phyloP scores from a whole-genome alignment of 2,329 filamentous ascomycete species.

The Neofusicoccum umdonicola region DNA sequence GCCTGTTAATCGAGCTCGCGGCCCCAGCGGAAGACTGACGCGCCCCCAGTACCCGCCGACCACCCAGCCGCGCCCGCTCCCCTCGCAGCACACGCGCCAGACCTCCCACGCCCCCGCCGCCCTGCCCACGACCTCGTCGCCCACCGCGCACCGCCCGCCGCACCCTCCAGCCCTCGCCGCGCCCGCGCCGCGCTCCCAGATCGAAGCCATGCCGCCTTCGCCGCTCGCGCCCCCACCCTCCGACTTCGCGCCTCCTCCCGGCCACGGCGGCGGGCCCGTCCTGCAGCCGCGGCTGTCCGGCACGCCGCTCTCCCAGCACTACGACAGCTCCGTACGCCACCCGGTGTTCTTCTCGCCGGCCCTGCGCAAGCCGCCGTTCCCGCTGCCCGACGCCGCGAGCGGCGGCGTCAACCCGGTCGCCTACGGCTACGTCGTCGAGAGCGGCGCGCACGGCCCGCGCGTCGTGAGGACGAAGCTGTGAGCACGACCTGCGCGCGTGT shows the following conservation, averaged over 20 bases:
- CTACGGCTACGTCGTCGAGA: conserved; percentile 42
- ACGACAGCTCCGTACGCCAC: conserved; percentile 62
- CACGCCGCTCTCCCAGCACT: conserved; percentile 25
- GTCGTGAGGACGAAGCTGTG: conserved; percentile 10
- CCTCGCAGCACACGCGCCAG: conserved; percentile 26
- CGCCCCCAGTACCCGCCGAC: conserved; percentile 1
- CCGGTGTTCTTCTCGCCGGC: conserved; percentile 74
- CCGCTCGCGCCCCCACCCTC: not conserved
- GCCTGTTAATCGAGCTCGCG: not conserved
- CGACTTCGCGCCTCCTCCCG: conserved; percentile 17
- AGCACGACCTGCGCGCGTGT: not conserved
- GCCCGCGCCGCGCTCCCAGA: conserved; percentile 39
- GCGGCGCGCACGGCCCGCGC: not conserved
- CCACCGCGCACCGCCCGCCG: not conserved
- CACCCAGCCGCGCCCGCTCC: conserved; percentile 4
- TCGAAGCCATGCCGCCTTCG: conserved; percentile 48
- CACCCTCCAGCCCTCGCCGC: not conserved
- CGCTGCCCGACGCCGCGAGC: conserved; percentile 28
- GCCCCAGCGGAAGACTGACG: not conserved
- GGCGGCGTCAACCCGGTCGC: conserved; percentile 41
- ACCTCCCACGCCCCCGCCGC: not conserved
- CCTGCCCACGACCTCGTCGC: not conserved
- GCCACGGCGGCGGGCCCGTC: conserved; percentile 3
- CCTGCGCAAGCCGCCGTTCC: conserved; percentile 56
- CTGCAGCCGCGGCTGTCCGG: not conserved